Percentiles rank a stretch among this genome's conserved stretches.
These are phyloP conservation scores for Penstemon davidsonii DNA, from an alignment of 257 asterid species.

Conservation along the genomic window DNA sequence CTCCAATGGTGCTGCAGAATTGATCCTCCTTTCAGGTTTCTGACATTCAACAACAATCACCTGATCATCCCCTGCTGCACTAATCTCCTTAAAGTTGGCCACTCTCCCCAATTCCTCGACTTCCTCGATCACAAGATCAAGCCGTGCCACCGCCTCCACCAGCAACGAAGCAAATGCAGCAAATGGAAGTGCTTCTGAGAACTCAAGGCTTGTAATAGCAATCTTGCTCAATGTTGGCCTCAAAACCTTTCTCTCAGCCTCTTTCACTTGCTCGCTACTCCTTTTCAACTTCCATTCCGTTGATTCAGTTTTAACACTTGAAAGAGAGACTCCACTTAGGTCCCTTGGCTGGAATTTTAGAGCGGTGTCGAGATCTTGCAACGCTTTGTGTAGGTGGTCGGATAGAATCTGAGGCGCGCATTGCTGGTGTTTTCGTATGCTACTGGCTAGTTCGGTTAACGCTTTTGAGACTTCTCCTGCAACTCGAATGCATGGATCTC, in stretches of 20 bases:
- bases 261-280: constrained; percentile 33
- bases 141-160: constrained; percentile 85
- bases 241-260: constrained; percentile 44
- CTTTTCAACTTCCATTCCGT: constrained; percentile 63
- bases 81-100: constrained; percentile 70
- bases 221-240: constrained; percentile 80
- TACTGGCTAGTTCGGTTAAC: constrained; percentile 62
- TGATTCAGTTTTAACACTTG: constrained; percentile 67
- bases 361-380: constrained; percentile 75
- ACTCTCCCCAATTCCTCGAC: constrained; percentile 83
- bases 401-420: constrained; percentile 74
- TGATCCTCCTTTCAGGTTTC: constrained; percentile 22
- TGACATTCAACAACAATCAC: constrained; percentile 28
- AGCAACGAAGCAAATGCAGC: constrained; percentile 89
- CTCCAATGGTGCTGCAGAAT: constrained; percentile 19
- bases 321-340: constrained; percentile 31
- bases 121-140: constrained; percentile 83
- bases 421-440: constrained; percentile 71
- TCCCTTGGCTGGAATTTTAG: constrained; percentile 61
- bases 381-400: constrained; percentile 85
- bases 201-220: constrained; percentile 69
- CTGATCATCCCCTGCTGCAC: constrained; percentile 39
- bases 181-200: constrained; percentile 88
- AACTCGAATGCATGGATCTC: constrained; percentile 71
- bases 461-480: constrained; percentile 78